A percentile compares a stretch with the other conserved stretches of the same genome.
Evolutionary conservation across 495 filamentous ascomycete genomes (phyloP).

Genomic region (Xylaria grammica): DNA sequence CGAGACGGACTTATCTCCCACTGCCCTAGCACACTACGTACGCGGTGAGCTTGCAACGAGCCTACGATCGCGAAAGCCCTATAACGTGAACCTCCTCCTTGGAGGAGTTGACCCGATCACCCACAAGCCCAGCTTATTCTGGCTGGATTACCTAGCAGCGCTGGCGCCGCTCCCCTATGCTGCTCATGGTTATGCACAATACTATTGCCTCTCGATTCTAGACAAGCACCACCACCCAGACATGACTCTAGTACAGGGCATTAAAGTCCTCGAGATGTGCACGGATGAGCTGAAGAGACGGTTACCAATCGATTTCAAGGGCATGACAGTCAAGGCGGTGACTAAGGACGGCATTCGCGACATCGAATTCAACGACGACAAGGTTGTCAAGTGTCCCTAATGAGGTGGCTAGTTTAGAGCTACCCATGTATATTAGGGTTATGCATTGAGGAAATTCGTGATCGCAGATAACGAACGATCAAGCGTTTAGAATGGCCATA

Average conservation of each 20-base stretch:
- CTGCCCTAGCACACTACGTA: slow-evolving; percentile 88
- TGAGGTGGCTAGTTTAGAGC: slow-evolving; percentile 15
- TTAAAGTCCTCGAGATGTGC: slow-evolving; percentile 91
- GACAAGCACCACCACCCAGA: slow-evolving; percentile 98
- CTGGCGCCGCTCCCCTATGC: slow-evolving; percentile 89
- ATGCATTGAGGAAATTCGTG: slow-evolving; percentile 20
- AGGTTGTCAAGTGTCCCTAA: slow-evolving; percentile 70
- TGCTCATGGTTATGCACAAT: slow-evolving; percentile 97
- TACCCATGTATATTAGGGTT: slow-evolving; percentile 33
- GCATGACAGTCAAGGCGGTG: slow-evolving; percentile 88
- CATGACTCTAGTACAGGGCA: slow-evolving; percentile 82
- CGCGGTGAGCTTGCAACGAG: slow-evolving; percentile 88
- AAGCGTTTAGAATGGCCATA: slow-evolving; percentile 17
- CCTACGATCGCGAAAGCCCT: slow-evolving; percentile 88
- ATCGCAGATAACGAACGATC: slow-evolving; percentile 25
- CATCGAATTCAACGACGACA: slow-evolving; percentile 79
- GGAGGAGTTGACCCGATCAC: slow-evolving; percentile 90
- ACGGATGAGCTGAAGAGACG: slow-evolving; percentile 94
- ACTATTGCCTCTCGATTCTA: slow-evolving; percentile 93
- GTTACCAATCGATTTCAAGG: slow-evolving; percentile 98
- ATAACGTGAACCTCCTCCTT: slow-evolving; percentile 93
- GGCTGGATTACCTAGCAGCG: slow-evolving; percentile 95
- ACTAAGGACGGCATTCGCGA: slow-evolving; percentile 89
- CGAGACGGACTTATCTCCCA: slow-evolving; percentile 84
- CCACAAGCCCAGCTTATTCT: slow-evolving; percentile 87